A percentile compares a stretch with the other conserved stretches of the same genome.
phyloP scores from a whole-genome alignment of 306 rosid genomes.

The Calophaca sinica region DNA sequence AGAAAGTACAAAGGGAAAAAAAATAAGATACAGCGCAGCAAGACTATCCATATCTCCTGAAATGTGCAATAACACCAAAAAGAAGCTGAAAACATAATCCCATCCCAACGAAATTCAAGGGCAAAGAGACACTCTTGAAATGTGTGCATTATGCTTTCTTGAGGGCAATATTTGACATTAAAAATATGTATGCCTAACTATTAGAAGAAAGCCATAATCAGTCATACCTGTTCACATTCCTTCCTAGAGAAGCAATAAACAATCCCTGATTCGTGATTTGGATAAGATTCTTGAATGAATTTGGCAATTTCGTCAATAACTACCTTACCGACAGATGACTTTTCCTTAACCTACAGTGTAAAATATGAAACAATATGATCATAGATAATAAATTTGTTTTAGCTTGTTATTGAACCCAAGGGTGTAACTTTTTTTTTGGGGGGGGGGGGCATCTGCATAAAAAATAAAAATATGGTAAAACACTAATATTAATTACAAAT shows the following conservation, averaged over 20 bases:
- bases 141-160: constrained; percentile 32
- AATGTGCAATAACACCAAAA: constrained; percentile 9
- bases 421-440: not conserved
- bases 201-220: constrained; percentile 33
- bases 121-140: constrained; percentile 27
- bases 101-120: constrained; percentile 23
- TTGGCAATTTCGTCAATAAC: constrained; percentile 81
- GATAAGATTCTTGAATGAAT: constrained; percentile 75
- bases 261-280: constrained; percentile 85
- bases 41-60: not conserved
- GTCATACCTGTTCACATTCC: constrained; percentile 91
- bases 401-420: constrained; percentile 31
- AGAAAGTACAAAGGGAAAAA: not conserved
- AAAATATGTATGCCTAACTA: constrained; percentile 31
- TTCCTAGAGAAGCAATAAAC: constrained; percentile 95
- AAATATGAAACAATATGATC: constrained; percentile 34
- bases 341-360: constrained; percentile 74
- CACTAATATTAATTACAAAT: constrained; percentile 5
- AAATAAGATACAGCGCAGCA: constrained; percentile 5
- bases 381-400: constrained; percentile 15
- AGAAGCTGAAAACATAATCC: constrained; percentile 18
- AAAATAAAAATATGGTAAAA: constrained; percentile 30
- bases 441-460: not conserved
- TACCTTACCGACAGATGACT: constrained; percentile 85
- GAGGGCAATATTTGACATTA: constrained; percentile 31